These are phyloP conservation scores for Lignosus rhinocerotis DNA, from an alignment of 1,284 basidiomycete species.

Conservation along the genomic window DNA sequence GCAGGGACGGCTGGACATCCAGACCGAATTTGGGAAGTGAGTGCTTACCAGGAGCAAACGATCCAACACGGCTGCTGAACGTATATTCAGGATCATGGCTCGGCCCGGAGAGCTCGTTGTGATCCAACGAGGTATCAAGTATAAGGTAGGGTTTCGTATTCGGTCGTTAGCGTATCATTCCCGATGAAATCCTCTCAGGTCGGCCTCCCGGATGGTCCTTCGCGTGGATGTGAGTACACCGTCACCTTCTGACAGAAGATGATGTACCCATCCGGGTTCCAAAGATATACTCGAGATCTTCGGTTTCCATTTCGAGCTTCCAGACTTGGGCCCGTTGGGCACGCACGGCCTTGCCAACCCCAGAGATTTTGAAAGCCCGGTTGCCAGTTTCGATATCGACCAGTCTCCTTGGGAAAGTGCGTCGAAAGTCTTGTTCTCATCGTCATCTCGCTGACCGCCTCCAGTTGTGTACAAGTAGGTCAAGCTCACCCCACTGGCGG, in stretches of 20 bases:
- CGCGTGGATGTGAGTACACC: slow-evolving; percentile 46
- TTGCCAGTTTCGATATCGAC: slow-evolving; percentile 65
- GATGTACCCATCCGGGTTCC: background rate
- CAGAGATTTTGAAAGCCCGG: slow-evolving; percentile 64
- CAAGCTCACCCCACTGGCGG: background rate
- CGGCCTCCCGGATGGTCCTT: slow-evolving; percentile 54
- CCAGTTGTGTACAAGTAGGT: slow-evolving; percentile 51
- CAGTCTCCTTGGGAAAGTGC: slow-evolving; percentile 58
- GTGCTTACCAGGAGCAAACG: slow-evolving; percentile 16
- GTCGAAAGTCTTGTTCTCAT: slow-evolving; percentile 21
- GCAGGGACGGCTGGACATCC: slow-evolving; percentile 64
- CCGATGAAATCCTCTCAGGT: slow-evolving; percentile 33
- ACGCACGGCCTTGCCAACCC: slow-evolving; percentile 62
- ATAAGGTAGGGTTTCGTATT: slow-evolving; percentile 45
- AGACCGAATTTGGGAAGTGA: slow-evolving; percentile 69
- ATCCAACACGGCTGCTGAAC: background rate
- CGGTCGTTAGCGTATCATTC: background rate
- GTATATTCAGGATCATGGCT: slow-evolving; percentile 47
- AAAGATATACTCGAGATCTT: slow-evolving; percentile 52
- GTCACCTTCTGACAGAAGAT: background rate
- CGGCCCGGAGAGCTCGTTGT: slow-evolving; percentile 64
- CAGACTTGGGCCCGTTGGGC: slow-evolving; percentile 68
- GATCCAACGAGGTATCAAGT: slow-evolving; percentile 66
- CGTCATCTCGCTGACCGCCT: slow-evolving; percentile 1
- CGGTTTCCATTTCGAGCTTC: slow-evolving; percentile 63